A percentile compares a stretch with the other conserved stretches of the same genome.
Evolutionary conservation across 306 rosid genomes (phyloP).

Genomic region (Cucumis hystrix): DNA sequence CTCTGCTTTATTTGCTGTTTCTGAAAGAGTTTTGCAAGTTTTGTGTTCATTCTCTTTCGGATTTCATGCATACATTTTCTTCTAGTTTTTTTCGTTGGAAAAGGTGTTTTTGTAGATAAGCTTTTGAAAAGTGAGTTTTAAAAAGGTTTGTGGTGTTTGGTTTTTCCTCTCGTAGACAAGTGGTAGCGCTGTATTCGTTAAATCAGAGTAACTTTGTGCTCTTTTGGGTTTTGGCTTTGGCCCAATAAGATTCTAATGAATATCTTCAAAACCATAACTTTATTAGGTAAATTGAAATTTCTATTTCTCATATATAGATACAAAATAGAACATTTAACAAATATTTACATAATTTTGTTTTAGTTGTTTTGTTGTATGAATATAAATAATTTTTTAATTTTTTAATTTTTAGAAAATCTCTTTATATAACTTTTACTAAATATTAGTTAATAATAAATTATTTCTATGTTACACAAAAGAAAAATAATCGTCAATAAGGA

Average conservation of each 20-base stretch:
- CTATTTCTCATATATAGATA: too few species aligned
- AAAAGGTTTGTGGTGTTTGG: neutral
- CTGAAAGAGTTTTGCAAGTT: neutral
- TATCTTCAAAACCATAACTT: too few species aligned
- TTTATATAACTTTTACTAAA: too few species aligned
- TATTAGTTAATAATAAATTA: too few species aligned
- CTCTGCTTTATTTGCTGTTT: neutral
- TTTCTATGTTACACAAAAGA: too few species aligned
- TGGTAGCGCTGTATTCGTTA: neutral
- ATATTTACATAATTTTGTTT: too few species aligned
- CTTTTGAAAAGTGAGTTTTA: neutral
- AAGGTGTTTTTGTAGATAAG: neutral
- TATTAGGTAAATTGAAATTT: too few species aligned
- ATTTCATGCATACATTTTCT: neutral
- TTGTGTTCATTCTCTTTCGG: neutral
- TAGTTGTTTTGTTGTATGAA: too few species aligned
- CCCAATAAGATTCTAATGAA: neutral
- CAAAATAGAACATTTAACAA: too few species aligned
- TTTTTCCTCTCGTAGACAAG: neutral
- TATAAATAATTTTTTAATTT: too few species aligned
- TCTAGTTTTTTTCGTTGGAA: neutral
- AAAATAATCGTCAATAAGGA: too few species aligned
- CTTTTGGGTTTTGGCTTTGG: neutral
- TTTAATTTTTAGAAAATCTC: too few species aligned
- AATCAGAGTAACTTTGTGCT: neutral